Evolutionary conservation across 1,284 basidiomycete genomes (phyloP).

Genomic region (Sanghuangporus sanghuang): DNA sequence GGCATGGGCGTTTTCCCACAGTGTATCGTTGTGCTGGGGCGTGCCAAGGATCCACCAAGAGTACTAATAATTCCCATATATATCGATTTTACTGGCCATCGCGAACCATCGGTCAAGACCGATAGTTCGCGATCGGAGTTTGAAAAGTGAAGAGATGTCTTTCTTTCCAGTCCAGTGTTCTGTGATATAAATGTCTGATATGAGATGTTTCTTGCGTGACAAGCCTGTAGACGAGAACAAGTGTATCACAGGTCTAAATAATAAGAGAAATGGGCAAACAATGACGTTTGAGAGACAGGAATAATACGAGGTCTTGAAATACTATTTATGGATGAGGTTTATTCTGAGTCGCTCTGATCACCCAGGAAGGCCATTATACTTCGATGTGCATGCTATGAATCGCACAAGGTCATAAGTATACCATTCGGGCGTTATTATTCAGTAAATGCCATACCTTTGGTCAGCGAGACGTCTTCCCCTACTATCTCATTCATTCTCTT

Average conservation of each 20-base stretch:
- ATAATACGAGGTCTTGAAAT: not conserved
- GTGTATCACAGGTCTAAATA: too few relatives aligned
- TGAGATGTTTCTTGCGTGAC: too few relatives aligned
- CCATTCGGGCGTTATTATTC: not conserved
- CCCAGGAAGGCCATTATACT: conserved; percentile 67
- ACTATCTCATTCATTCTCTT: too few relatives aligned
- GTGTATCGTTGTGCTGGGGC: not conserved
- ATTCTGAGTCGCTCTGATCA: conserved; percentile 55
- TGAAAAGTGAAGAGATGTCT: too few relatives aligned
- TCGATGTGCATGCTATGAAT: conserved; percentile 38
- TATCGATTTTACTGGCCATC: not conserved
- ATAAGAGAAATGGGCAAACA: not conserved
- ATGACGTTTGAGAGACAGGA: not conserved
- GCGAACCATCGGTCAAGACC: not conserved
- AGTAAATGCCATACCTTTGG: conserved; percentile 31
- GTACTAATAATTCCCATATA: not conserved
- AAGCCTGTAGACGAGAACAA: too few relatives aligned
- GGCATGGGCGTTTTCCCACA: not conserved
- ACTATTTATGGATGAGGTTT: not conserved
- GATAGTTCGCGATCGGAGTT: not conserved
- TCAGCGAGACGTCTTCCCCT: conserved; percentile 28
- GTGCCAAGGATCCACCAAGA: not conserved
- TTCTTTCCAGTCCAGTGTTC: too few relatives aligned
- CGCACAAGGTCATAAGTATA: conserved; percentile 19
- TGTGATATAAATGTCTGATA: too few relatives aligned